Percentiles rank a stretch among this genome's conserved stretches.
These are phyloP conservation scores for Danielia oregonensis DNA, from an alignment of 805 yeast species.

Conservation along the genomic window DNA sequence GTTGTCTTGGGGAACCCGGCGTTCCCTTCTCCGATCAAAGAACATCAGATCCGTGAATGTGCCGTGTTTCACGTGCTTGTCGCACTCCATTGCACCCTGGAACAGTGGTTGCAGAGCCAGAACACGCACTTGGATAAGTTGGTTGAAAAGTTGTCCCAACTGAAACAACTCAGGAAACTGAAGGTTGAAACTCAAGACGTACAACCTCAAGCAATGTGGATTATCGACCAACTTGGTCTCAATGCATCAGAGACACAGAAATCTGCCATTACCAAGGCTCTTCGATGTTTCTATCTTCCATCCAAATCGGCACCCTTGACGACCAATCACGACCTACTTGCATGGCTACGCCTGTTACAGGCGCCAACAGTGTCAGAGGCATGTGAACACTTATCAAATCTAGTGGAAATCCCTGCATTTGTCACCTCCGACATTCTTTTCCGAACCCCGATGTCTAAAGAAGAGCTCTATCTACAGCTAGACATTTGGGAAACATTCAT, in stretches of 20 bases:
- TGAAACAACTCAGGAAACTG: neutral
- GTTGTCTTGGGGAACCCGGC: conserved; percentile 3
- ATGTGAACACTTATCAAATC: conserved; percentile 27
- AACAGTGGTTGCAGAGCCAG: conserved; percentile 10
- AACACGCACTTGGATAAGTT: conserved; percentile 4
- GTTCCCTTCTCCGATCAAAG: conserved; percentile 1
- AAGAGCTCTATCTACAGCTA: conserved; percentile 31
- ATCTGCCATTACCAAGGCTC: conserved; percentile 1
- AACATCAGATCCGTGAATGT: conserved; percentile 5
- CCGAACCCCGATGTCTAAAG: conserved; percentile 31
- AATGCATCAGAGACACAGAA: neutral
- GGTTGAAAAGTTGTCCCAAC: neutral
- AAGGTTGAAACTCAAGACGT: neutral
- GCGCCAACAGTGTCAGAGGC: conserved; percentile 29
- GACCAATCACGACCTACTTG: conserved; percentile 4
- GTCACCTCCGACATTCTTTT: conserved; percentile 34
- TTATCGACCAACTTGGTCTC: conserved; percentile 3
- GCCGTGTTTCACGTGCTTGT: conserved; percentile 14
- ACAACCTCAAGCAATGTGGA: neutral
- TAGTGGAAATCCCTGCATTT: conserved; percentile 34
- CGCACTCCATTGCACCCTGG: conserved; percentile 6
- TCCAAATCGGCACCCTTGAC: too few species aligned
- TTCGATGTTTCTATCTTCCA: neutral
- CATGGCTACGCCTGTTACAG: conserved; percentile 32
- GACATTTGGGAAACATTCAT: conserved; percentile 34